phyloP scores from a whole-genome alignment of 2,329 filamentous ascomycete genomes.

The Paecilomyces variotii region DNA sequence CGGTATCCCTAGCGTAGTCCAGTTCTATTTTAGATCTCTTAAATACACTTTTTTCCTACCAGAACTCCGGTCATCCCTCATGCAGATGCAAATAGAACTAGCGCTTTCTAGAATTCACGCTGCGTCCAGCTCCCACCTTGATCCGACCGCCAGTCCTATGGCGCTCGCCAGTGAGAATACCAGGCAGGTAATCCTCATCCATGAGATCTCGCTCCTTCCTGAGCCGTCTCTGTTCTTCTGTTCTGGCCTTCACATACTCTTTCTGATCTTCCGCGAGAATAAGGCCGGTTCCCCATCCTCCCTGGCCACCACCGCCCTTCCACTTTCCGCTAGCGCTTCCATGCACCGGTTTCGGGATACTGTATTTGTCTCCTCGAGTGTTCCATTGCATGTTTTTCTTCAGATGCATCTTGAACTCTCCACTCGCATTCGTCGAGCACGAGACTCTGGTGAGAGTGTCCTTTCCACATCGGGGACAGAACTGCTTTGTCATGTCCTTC shows the following conservation, averaged over 20 bases:
- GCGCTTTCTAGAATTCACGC: slow-evolving; percentile 68
- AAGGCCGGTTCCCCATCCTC: slow-evolving; percentile 75
- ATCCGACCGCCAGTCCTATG: slow-evolving; percentile 57
- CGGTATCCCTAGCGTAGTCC: neutral
- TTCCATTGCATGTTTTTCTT: slow-evolving; percentile 97
- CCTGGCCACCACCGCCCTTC: slow-evolving; percentile 64
- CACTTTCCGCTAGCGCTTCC: slow-evolving; percentile 72
- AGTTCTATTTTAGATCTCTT: neutral
- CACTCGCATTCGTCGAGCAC: slow-evolving; percentile 73
- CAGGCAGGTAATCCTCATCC: slow-evolving; percentile 88
- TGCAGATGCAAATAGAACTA: slow-evolving; percentile 11
- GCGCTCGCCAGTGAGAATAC: slow-evolving; percentile 74
- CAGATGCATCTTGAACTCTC: slow-evolving; percentile 76
- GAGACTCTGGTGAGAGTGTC: slow-evolving; percentile 75
- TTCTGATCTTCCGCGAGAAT: slow-evolving; percentile 94
- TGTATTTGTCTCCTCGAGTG: slow-evolving; percentile 83
- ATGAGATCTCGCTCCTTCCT: slow-evolving; percentile 72
- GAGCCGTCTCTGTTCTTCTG: slow-evolving; percentile 51
- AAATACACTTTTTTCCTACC: neutral
- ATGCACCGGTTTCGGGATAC: slow-evolving; percentile 80
- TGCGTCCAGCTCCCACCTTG: slow-evolving; percentile 75
- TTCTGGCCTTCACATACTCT: slow-evolving; percentile 64
- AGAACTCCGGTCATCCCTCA: neutral
- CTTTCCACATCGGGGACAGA: slow-evolving; percentile 86
- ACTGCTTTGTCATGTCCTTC: slow-evolving; percentile 79